phyloP scores from a whole-genome alignment of 1,284 basidiomycete species.

The Singerocomus inundabilis region DNA sequence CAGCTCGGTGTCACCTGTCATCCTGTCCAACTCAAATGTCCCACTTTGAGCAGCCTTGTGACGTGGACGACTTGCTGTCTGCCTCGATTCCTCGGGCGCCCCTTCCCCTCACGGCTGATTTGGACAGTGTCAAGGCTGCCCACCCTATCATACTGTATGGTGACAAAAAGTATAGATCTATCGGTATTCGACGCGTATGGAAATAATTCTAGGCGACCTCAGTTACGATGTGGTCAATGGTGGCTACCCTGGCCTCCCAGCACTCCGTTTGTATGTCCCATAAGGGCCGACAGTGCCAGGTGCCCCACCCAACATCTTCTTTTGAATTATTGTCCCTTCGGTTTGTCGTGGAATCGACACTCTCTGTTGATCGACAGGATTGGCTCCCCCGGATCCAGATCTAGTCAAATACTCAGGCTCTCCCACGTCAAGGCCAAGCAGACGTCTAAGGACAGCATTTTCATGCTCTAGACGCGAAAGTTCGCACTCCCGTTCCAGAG shows the following conservation, averaged over 20 bases:
- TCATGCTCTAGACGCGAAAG: conserved; percentile 81
- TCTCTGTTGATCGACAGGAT: conserved; percentile 15
- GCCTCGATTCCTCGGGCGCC: background rate
- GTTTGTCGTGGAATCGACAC: conserved; percentile 15
- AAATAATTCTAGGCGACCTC: background rate
- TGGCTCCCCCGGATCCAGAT: conserved; percentile 6
- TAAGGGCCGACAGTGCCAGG: conserved; percentile 46
- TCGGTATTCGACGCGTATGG: background rate
- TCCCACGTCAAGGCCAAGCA: conserved; percentile 49
- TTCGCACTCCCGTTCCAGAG: conserved; percentile 85
- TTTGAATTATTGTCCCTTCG: conserved; percentile 31
- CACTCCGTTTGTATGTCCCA: conserved; percentile 42
- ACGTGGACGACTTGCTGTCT: no score
- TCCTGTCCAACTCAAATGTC: no score
- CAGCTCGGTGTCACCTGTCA: background rate
- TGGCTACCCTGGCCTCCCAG: conserved; percentile 16
- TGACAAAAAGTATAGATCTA: no score
- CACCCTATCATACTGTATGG: no score
- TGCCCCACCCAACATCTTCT: conserved; percentile 37
- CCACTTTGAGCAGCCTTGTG: no score
- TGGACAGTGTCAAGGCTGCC: background rate
- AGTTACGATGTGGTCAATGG: background rate
- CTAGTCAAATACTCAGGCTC: conserved; percentile 19
- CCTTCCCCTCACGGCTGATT: background rate
- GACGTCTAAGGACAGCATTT: conserved; percentile 74